Percentiles rank a stretch among this genome's conserved stretches.
phyloP scores from a whole-genome alignment of 129 eudicot genomes.

The Arctium minus region DNA sequence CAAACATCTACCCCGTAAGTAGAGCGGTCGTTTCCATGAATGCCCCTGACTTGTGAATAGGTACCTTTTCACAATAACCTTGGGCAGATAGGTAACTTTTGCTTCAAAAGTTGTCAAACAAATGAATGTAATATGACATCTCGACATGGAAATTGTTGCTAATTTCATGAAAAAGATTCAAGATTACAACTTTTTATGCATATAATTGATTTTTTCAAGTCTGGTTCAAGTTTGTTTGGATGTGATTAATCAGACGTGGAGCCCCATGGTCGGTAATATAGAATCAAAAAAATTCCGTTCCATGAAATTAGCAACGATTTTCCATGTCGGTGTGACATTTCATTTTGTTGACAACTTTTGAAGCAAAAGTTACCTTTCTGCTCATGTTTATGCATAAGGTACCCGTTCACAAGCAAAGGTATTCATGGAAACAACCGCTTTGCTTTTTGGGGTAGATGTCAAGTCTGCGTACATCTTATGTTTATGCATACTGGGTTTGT shows the following conservation, averaged over 20 bases:
- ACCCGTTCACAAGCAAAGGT: not conserved
- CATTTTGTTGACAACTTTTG: not conserved
- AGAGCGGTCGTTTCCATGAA: too few relatives aligned
- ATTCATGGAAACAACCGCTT: not conserved
- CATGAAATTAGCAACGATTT: not conserved
- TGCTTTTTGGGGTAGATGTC: not conserved
- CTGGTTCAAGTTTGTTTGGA: constrained; percentile 82
- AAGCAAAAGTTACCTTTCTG: not conserved
- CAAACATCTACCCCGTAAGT: too few relatives aligned
- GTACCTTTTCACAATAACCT: too few relatives aligned
- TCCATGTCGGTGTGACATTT: not conserved
- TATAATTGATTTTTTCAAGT: constrained; percentile 47
- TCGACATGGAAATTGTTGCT: too few relatives aligned
- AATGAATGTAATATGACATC: too few relatives aligned
- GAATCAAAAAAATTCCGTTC: not conserved
- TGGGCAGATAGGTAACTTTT: too few relatives aligned
- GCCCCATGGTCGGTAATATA: constrained; percentile 89
- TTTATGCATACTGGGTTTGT: not conserved
- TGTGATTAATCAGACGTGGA: constrained; percentile 95
- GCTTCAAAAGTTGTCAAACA: too few relatives aligned
- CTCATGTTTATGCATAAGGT: not conserved
- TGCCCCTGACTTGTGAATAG: too few relatives aligned
- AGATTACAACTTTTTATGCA: not conserved
- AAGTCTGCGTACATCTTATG: not conserved
- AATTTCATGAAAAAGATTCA: not conserved